Percentiles rank a stretch among this genome's conserved stretches.
phyloP scores from a whole-genome alignment of 257 asterid genomes.

The Plantago elongata region DNA sequence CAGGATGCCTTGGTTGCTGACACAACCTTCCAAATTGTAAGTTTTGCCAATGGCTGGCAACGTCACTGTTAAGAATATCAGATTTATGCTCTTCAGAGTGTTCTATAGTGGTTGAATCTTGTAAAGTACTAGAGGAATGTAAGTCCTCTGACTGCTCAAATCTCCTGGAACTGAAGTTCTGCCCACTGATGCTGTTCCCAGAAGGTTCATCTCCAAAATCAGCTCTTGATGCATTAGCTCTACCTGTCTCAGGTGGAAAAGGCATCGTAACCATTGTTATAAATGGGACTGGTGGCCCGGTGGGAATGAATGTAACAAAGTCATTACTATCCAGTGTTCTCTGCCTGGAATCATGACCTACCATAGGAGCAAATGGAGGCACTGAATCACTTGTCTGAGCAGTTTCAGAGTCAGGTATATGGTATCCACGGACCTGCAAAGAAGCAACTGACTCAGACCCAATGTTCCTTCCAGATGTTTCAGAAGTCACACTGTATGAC shows the following conservation, averaged over 20 bases:
- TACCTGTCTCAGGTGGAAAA: conserved; percentile 56
- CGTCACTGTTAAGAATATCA: conserved; percentile 86
- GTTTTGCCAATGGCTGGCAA: conserved; percentile 87
- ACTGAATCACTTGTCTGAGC: conserved; percentile 71
- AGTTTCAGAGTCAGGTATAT: conserved; percentile 47
- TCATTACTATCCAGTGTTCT: conserved; percentile 62
- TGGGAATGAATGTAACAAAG: conserved; percentile 71
- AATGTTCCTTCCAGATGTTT: conserved; percentile 45
- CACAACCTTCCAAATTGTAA: conserved; percentile 87
- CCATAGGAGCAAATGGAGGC: conserved; percentile 72
- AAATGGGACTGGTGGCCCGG: conserved; percentile 98
- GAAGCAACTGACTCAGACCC: conserved; percentile 50
- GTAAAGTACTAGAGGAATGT: conserved; percentile 37
- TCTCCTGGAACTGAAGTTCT: conserved; percentile 43
- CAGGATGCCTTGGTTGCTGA: conserved; percentile 57
- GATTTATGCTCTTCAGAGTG: conserved; percentile 47
- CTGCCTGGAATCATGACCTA: conserved; percentile 61
- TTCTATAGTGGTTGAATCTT: conserved; percentile 42
- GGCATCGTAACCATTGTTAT: conserved; percentile 87
- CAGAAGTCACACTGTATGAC: conserved; percentile 35
- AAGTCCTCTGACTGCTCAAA: conserved; percentile 51
- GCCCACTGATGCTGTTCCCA: conserved; percentile 43
- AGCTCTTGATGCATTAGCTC: conserved; percentile 48
- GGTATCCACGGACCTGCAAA: conserved; percentile 49
- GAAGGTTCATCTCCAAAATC: conserved; percentile 45